phyloP scores from a whole-genome alignment of 768 basidiomycete species.

The Kwoniella bestiolae region DNA sequence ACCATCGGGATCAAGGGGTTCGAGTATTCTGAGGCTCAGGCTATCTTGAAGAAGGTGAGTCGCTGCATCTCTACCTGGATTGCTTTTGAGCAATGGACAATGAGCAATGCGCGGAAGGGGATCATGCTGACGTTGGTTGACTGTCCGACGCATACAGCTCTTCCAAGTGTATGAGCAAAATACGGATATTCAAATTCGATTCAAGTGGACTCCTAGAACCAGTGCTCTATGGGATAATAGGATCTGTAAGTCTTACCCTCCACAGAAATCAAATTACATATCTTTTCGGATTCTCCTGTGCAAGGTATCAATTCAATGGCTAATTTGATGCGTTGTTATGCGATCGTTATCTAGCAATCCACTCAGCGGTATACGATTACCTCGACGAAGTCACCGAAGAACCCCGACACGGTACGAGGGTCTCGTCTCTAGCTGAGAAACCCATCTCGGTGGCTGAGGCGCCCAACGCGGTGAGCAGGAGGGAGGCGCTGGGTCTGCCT shows the following conservation, averaged over 20 bases:
- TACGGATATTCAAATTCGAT: conserved; percentile 63
- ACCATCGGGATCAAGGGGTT: conserved; percentile 42
- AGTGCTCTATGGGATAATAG: conserved; percentile 68
- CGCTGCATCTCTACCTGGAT: neutral
- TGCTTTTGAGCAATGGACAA: neutral
- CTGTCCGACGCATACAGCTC: too few relatives aligned
- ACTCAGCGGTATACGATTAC: conserved; percentile 40
- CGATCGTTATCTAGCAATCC: conserved; percentile 14
- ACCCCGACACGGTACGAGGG: conserved; percentile 22
- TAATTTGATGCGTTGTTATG: neutral
- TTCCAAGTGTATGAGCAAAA: conserved; percentile 58
- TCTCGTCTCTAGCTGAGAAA: conserved; percentile 24
- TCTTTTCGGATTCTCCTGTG: too few relatives aligned
- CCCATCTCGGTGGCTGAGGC: conserved; percentile 11
- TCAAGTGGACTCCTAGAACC: conserved; percentile 64
- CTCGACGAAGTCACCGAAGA: conserved; percentile 29
- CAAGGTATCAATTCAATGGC: neutral
- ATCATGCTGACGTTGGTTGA: too few relatives aligned
- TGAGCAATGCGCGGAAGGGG: too few relatives aligned
- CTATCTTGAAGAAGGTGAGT: conserved; percentile 28
- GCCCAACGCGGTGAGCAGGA: conserved; percentile 8
- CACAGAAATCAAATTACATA: too few relatives aligned
- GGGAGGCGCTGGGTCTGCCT: conserved; percentile 19
- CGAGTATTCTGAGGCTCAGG: conserved; percentile 31
- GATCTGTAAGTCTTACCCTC: conserved; percentile 17